phyloP scores from a whole-genome alignment of 2,329 filamentous ascomycete genomes.

The Aspergillus fumigatiaffinis region DNA sequence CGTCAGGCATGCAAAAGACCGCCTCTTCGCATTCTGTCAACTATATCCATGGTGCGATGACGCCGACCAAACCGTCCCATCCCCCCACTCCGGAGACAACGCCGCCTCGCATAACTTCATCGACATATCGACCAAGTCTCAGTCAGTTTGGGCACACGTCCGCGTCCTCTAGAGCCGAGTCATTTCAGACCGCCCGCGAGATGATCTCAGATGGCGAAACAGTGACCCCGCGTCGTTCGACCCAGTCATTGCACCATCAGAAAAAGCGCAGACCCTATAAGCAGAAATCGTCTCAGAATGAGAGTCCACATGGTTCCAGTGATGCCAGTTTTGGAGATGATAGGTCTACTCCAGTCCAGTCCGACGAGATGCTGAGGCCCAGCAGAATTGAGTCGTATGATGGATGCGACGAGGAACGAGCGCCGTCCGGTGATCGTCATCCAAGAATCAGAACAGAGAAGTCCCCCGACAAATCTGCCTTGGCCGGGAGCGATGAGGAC shows the following conservation, averaged over 20 bases:
- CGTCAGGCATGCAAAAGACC: constrained; percentile 20
- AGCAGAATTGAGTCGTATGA: background rate
- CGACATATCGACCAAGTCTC: constrained; percentile 32
- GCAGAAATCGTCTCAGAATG: constrained; percentile 14
- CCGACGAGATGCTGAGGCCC: constrained; percentile 1
- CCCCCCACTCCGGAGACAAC: constrained; percentile 74
- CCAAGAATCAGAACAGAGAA: constrained; percentile 1
- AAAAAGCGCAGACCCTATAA: constrained; percentile 12
- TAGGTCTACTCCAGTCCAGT: background rate
- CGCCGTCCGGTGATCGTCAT: background rate
- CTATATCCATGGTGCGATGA: constrained; percentile 37
- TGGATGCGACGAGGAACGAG: background rate
- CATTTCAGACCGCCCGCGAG: constrained; percentile 69
- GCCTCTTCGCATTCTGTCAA: constrained; percentile 22
- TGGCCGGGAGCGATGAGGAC: constrained; percentile 17
- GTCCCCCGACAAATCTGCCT: constrained; percentile 2
- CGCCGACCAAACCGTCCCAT: constrained; percentile 62
- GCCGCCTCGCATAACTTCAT: constrained; percentile 54
- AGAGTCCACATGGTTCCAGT: constrained; percentile 19
- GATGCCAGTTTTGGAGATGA: constrained; percentile 2
- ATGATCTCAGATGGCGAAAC: constrained; percentile 60
- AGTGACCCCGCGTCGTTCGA: constrained; percentile 24
- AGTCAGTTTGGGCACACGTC: constrained; percentile 54
- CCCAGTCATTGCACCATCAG: constrained; percentile 16
- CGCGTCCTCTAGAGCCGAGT: constrained; percentile 59